A percentile compares a stretch with the other conserved stretches of the same genome.
Evolutionary conservation across 352 stramenopile species (phyloP).

Genomic region (Phytophthora citrophthora): DNA sequence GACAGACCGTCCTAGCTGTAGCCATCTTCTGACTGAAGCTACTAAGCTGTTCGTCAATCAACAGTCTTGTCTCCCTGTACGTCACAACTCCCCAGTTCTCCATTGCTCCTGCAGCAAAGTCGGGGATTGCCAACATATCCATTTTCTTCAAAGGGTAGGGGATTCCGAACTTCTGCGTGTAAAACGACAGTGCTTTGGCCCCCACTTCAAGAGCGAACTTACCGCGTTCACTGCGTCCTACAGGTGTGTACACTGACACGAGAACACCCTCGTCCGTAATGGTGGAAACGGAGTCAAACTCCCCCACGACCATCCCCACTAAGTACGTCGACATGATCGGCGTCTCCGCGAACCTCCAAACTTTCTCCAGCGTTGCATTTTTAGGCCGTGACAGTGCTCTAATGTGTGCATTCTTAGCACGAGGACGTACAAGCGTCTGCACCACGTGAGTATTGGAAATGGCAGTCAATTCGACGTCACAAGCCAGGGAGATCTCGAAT

Average conservation of each 20-base stretch:
- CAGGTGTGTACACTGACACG: slow-evolving; percentile 96
- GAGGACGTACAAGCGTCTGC: slow-evolving; percentile 68
- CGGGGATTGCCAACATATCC: slow-evolving; percentile 97
- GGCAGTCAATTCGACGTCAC: slow-evolving; percentile 89
- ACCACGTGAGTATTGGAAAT: slow-evolving; percentile 98
- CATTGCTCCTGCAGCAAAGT: slow-evolving; percentile 97
- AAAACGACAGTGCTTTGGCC: slow-evolving; percentile 73
- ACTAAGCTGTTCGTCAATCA: slow-evolving; percentile 84
- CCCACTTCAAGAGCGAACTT: slow-evolving; percentile 91
- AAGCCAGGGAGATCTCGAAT: slow-evolving; percentile 93
- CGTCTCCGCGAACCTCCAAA: slow-evolving; percentile 91
- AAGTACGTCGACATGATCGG: slow-evolving; percentile 99
- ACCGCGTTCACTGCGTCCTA: slow-evolving; percentile 91
- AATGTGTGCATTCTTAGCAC: slow-evolving; percentile 62
- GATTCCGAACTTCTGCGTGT: slow-evolving; percentile 75
- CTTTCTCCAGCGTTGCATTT: slow-evolving; percentile 52
- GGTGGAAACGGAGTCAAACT: slow-evolving; percentile 95
- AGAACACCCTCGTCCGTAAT: slow-evolving; percentile 91
- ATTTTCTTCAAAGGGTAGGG: slow-evolving; percentile 98
- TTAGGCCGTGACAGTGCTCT: slow-evolving; percentile 42
- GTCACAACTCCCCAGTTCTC: slow-evolving; percentile 97
- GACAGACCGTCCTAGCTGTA: slow-evolving; percentile 95
- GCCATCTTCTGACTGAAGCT: slow-evolving; percentile 71
- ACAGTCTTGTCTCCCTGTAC: slow-evolving; percentile 95
- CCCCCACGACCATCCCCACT: slow-evolving; percentile 92